Percentiles rank a stretch among this genome's conserved stretches.
These are phyloP conservation scores for Puccinia polysora DNA, from an alignment of 1,284 basidiomycete genomes.

Conservation along the genomic window DNA sequence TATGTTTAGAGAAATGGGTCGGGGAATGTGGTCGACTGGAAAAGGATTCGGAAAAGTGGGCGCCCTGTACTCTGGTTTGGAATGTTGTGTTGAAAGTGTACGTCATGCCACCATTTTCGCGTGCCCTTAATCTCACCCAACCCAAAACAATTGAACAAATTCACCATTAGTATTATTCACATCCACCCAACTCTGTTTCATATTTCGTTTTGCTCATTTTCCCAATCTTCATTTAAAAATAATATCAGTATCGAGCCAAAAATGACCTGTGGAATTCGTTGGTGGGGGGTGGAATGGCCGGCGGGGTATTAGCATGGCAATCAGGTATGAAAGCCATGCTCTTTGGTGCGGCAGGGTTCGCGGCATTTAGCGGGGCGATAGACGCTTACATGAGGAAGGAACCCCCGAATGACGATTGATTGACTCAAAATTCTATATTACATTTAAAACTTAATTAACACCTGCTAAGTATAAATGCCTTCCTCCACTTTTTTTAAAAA, in stretches of 20 bases:
- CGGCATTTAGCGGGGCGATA: constrained; percentile 81
- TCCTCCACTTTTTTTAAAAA: too few relatives aligned
- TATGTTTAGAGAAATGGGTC: constrained; percentile 91
- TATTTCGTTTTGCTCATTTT: constrained; percentile 22
- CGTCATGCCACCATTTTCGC: constrained; percentile 54
- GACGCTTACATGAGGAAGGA: constrained; percentile 79
- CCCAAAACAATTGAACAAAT: background rate
- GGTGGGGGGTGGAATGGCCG: constrained; percentile 58
- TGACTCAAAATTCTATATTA: too few relatives aligned
- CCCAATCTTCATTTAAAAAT: background rate
- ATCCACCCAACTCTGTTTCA: too few relatives aligned
- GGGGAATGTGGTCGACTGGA: constrained; percentile 67
- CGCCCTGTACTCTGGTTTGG: constrained; percentile 83
- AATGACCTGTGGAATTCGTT: constrained; percentile 81
- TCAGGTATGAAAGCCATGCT: constrained; percentile 70
- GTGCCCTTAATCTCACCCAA: background rate
- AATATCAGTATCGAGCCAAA: constrained; percentile 83
- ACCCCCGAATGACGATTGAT: constrained; percentile 60
- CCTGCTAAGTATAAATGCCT: too few relatives aligned
- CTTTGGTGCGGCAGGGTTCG: constrained; percentile 79
- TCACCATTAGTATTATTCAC: background rate
- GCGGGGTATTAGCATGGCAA: constrained; percentile 75
- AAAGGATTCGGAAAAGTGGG: constrained; percentile 94
- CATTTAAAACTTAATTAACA: too few relatives aligned
- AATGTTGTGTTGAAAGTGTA: constrained; percentile 92